These are phyloP conservation scores for Podospora appendiculata DNA, from an alignment of 495 filamentous ascomycete species.

Conservation along the genomic window DNA sequence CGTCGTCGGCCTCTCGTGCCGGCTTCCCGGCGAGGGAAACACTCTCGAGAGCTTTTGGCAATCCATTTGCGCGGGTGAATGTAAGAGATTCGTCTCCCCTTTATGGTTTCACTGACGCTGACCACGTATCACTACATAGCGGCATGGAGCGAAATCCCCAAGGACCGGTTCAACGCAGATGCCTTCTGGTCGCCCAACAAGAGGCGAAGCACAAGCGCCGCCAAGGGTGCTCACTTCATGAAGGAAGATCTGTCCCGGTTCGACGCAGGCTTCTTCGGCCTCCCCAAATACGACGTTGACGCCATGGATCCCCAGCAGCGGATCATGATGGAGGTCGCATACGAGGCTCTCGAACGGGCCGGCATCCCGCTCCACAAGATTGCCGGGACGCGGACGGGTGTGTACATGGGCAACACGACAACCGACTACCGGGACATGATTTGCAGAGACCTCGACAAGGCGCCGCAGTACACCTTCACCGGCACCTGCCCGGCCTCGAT, in stretches of 20 bases:
- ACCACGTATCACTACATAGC: too few species aligned
- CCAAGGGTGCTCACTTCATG: conserved; percentile 56
- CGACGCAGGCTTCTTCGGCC: background rate
- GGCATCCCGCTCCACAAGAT: conserved; percentile 65
- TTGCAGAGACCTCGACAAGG: conserved; percentile 6
- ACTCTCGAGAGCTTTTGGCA: too few species aligned
- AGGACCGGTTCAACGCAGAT: background rate
- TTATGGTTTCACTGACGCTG: too few species aligned
- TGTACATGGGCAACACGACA: conserved; percentile 65
- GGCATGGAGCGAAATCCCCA: background rate
- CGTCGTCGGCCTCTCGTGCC: too few species aligned
- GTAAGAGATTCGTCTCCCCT: too few species aligned
- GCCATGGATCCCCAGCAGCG: background rate
- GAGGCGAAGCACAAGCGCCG: background rate
- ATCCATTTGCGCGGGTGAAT: too few species aligned
- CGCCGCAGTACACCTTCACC: conserved; percentile 16
- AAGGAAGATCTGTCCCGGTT: background rate
- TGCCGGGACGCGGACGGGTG: conserved; percentile 60
- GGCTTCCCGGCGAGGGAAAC: too few species aligned
- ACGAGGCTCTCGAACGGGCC: conserved; percentile 71
- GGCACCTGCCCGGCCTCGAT: conserved; percentile 23
- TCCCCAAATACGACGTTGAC: background rate
- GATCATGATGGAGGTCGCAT: conserved; percentile 48
- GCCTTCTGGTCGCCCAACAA: background rate
- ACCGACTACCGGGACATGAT: conserved; percentile 54